phyloP scores from a whole-genome alignment of 2,329 filamentous ascomycete species.

The Clathrospora elynae region DNA sequence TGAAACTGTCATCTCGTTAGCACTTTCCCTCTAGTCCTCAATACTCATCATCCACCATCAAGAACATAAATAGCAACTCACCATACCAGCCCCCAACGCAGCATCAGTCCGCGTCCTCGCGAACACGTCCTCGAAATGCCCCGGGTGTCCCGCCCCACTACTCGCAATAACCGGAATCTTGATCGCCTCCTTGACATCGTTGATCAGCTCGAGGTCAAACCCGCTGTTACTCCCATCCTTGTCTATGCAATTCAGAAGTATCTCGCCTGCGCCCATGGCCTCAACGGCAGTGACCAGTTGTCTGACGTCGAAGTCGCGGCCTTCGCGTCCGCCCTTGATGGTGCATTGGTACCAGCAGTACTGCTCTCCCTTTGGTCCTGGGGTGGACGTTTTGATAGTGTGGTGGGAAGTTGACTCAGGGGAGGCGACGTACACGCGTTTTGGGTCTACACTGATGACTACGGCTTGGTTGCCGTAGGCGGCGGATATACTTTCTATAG shows the following conservation, averaged over 20 bases:
- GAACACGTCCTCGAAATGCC: constrained; percentile 91
- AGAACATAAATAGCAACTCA: constrained; percentile 46
- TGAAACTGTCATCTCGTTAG: constrained; percentile 69
- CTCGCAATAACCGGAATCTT: constrained; percentile 94
- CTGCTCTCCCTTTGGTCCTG: constrained; percentile 75
- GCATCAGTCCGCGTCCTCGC: constrained; percentile 84
- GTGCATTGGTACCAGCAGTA: constrained; percentile 98
- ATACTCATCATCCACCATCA: neutral
- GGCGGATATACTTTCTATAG: constrained; percentile 91
- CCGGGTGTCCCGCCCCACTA: constrained; percentile 85
- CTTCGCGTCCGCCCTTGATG: constrained; percentile 92
- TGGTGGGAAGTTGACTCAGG: constrained; percentile 74
- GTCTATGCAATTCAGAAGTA: constrained; percentile 97
- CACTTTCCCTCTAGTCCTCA: neutral
- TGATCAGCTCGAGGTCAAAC: constrained; percentile 90
- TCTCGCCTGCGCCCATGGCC: constrained; percentile 93
- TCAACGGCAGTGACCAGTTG: constrained; percentile 88
- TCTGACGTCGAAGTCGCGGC: constrained; percentile 89
- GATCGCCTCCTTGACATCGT: constrained; percentile 83
- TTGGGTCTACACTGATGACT: constrained; percentile 93
- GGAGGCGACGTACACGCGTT: constrained; percentile 79
- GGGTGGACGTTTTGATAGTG: constrained; percentile 71
- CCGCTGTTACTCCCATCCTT: constrained; percentile 92
- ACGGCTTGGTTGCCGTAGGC: constrained; percentile 97
- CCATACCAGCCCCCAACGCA: constrained; percentile 91